phyloP scores from a whole-genome alignment of 2,329 filamentous ascomycete species.

The Aureobasidium sp. region DNA sequence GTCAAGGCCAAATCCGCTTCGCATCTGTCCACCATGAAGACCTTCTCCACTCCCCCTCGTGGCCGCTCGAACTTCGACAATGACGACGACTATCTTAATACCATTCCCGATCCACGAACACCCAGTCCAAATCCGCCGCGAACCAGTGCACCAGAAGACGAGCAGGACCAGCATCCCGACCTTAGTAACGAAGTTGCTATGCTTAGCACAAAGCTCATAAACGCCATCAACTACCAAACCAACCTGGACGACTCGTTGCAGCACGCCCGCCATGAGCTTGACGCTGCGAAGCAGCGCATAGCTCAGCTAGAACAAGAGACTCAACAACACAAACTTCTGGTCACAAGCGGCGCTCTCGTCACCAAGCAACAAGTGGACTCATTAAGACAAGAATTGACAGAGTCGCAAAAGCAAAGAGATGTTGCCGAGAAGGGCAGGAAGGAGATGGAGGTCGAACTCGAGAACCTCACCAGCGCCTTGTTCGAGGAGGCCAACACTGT shows the following conservation, averaged over 20 bases:
- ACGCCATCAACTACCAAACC: conserved; percentile 95
- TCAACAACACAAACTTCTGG: conserved; percentile 60
- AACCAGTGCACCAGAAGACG: conserved; percentile 8
- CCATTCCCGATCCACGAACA: conserved; percentile 19
- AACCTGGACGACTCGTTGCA: conserved; percentile 82
- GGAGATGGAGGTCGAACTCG: conserved; percentile 85
- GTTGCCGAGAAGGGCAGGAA: conserved; percentile 61
- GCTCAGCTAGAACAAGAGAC: conserved; percentile 62
- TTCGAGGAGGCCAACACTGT: conserved; percentile 95
- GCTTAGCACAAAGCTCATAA: conserved; percentile 90
- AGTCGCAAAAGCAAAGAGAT: conserved; percentile 35
- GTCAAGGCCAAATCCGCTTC: conserved; percentile 12
- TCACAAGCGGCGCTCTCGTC: conserved; percentile 69
- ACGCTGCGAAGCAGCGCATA: conserved; percentile 61
- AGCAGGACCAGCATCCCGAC: conserved; percentile 42
- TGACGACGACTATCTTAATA: conserved; percentile 18
- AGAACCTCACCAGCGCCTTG: conserved; percentile 82
- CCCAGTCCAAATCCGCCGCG: conserved; percentile 17
- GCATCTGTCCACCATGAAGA: conserved; percentile 8
- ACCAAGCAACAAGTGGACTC: conserved; percentile 54
- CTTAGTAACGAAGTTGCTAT: conserved; percentile 73
- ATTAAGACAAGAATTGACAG: conserved; percentile 35
- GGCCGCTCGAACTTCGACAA: conserved; percentile 9
- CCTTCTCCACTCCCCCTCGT: conserved; percentile 2
- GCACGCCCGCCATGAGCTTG: conserved; percentile 74